Evolutionary conservation across 2,329 filamentous ascomycete genomes (phyloP).

Genomic region (Fusarium sp.): DNA sequence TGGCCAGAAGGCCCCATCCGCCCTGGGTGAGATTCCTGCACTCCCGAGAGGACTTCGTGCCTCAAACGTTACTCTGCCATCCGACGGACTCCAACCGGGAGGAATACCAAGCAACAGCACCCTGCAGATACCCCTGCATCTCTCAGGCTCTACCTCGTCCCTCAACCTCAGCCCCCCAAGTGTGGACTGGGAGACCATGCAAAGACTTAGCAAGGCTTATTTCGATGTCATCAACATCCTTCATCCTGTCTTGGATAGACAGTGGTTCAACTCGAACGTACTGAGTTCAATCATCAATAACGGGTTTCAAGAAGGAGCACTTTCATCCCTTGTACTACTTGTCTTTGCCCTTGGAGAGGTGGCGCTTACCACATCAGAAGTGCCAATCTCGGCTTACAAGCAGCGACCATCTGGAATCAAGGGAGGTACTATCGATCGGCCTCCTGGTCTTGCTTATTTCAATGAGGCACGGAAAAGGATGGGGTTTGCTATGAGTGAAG

Average conservation of each 20-base stretch:
- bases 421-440: conserved; percentile 58
- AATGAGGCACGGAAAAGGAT: conserved; percentile 70
- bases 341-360: conserved; percentile 68
- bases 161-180: conserved; percentile 30
- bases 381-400: conserved; percentile 55
- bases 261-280: conserved; percentile 59
- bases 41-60: conserved; percentile 36
- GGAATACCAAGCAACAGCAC: conserved; percentile 28
- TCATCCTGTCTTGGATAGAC: conserved; percentile 67
- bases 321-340: conserved; percentile 63
- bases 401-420: conserved; percentile 61
- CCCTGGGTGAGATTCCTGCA: conserved; percentile 27
- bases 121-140: conserved; percentile 35
- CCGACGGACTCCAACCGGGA: conserved; percentile 36
- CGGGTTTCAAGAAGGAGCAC: conserved; percentile 57
- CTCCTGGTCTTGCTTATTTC: conserved; percentile 67
- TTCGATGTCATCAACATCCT: conserved; percentile 69
- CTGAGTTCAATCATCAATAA: conserved; percentile 55
- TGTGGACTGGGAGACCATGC: conserved; percentile 60
- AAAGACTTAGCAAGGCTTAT: conserved; percentile 61
- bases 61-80: conserved; percentile 30
- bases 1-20: conserved; percentile 35
- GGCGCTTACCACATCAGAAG: conserved; percentile 60
- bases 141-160: conserved; percentile 18
- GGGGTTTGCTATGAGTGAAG: conserved; percentile 64